Percentiles rank a stretch among this genome's conserved stretches.
Evolutionary conservation across 108 stramenopile species (phyloP).

Genomic region (Cylindrotheca closterium): DNA sequence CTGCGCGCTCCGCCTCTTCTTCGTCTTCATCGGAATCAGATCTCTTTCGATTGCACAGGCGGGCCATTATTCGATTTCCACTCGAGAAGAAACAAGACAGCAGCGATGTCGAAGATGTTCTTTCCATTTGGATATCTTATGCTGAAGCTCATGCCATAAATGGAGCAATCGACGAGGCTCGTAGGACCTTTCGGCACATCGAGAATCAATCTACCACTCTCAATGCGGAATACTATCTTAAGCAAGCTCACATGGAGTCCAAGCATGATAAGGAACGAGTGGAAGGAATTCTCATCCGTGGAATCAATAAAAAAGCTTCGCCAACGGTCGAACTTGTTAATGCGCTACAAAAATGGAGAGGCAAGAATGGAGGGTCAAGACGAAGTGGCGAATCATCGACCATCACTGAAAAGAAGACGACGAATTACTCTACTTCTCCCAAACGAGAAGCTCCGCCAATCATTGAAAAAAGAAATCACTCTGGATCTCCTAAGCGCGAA

Average conservation of each 20-base stretch:
- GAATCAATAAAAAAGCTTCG: slow-evolving; percentile 34
- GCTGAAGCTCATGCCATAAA: slow-evolving; percentile 32
- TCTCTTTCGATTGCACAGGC: slow-evolving; percentile 61
- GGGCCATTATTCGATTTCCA: slow-evolving; percentile 71
- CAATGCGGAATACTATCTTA: slow-evolving; percentile 35
- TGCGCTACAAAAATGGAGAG: slow-evolving; percentile 5
- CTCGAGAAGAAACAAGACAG: slow-evolving; percentile 10
- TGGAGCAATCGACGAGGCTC: slow-evolving; percentile 44
- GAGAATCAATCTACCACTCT: slow-evolving; percentile 19
- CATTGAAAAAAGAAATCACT: not conserved
- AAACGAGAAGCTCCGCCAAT: slow-evolving; percentile 1
- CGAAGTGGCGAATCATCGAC: no score
- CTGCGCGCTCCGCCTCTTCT: slow-evolving; percentile 1
- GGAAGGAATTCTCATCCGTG: slow-evolving; percentile 25
- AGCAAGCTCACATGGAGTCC: slow-evolving; percentile 34
- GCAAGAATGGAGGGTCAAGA: not conserved
- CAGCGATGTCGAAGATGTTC: slow-evolving; percentile 23
- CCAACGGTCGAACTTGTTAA: slow-evolving; percentile 23
- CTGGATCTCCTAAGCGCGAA: no score
- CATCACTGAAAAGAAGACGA: slow-evolving; percentile 1
- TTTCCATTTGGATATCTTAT: slow-evolving; percentile 67
- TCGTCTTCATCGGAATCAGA: slow-evolving; percentile 8
- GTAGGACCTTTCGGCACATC: slow-evolving; percentile 49
- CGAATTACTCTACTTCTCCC: slow-evolving; percentile 12
- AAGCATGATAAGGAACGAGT: slow-evolving; percentile 11